phyloP scores from a whole-genome alignment of 768 basidiomycete species.

The Boletus insuetus region DNA sequence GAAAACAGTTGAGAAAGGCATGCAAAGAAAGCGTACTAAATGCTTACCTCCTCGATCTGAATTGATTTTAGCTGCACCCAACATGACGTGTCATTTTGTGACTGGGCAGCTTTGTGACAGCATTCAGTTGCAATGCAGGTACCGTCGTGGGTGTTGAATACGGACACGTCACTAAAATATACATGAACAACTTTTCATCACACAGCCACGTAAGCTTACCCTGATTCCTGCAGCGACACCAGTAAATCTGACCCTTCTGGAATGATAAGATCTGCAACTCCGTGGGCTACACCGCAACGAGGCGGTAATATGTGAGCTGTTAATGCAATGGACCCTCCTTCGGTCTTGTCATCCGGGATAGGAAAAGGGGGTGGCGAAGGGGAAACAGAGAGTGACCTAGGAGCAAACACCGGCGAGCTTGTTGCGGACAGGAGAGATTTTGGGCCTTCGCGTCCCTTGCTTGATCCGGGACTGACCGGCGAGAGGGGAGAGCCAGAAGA shows the following conservation, averaged over 20 bases:
- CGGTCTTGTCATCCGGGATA: conserved; percentile 8
- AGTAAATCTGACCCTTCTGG: conserved; percentile 44
- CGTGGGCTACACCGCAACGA: conserved; percentile 35
- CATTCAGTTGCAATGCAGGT: conserved; percentile 29
- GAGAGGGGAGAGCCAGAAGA: conserved; percentile 1
- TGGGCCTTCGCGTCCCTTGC: conserved; percentile 30
- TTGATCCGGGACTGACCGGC: conserved; percentile 13
- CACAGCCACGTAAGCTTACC: conserved; percentile 42
- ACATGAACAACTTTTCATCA: conserved; percentile 1
- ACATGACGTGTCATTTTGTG: conserved; percentile 9
- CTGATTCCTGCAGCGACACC: conserved; percentile 58
- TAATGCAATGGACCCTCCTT: conserved; percentile 19
- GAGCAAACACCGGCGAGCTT: conserved; percentile 42
- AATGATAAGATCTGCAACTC: conserved; percentile 46
- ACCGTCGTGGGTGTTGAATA: conserved; percentile 55
- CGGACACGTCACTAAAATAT: conserved; percentile 46
- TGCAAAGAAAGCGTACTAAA: background rate
- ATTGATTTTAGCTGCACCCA: conserved; percentile 24
- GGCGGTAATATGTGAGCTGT: conserved; percentile 47
- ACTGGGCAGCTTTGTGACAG: conserved; percentile 9
- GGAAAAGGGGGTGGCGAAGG: conserved; percentile 30
- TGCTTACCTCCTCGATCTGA: conserved; percentile 19
- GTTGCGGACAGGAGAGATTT: conserved; percentile 47
- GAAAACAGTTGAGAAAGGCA: background rate
- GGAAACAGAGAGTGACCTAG: conserved; percentile 36